Conservation (phyloP, 1,139 yeast species). For the Yamadazyma songkhlaensis region DNA sequence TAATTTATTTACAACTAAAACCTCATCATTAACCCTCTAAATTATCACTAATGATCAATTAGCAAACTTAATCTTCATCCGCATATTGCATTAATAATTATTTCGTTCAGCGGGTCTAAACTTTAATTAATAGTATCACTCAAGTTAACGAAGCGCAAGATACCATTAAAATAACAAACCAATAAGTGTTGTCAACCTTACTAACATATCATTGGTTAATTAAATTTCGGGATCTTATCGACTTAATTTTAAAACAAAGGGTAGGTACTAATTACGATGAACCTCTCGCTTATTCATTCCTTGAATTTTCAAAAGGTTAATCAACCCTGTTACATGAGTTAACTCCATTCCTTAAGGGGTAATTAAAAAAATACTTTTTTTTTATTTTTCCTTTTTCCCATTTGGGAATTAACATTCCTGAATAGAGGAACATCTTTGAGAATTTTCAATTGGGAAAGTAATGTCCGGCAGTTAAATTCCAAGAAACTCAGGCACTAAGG, state of each 20-base stretch:
- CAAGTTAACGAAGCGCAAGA: too few species aligned
- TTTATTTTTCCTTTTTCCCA: not conserved
- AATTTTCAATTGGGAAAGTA: too few species aligned
- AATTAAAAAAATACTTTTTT: not conserved
- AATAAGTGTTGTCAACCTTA: too few species aligned
- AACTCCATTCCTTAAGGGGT: not conserved
- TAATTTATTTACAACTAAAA: too few species aligned
- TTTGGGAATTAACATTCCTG: not conserved
- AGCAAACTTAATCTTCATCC: constrained; percentile 1
- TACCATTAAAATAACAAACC: too few species aligned
- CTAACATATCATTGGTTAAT: not conserved
- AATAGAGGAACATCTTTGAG: not conserved
- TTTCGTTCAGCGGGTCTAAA: not conserved
- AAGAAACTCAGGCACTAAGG: too few species aligned
- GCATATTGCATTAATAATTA: constrained; percentile 1
- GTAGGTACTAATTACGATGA: not conserved
- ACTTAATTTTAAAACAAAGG: not conserved
- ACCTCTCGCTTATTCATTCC: not conserved
- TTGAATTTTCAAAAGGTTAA: not conserved
- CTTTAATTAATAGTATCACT: too few species aligned
- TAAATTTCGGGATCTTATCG: not conserved
- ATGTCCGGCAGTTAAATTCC: too few species aligned
- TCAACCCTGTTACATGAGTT: not conserved
- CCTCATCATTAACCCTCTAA: too few species aligned
- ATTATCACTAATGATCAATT: not conserved